Base-by-base conservation (phyloP, 352 stramenopile species). In the Phytophthora europaea region DNA sequence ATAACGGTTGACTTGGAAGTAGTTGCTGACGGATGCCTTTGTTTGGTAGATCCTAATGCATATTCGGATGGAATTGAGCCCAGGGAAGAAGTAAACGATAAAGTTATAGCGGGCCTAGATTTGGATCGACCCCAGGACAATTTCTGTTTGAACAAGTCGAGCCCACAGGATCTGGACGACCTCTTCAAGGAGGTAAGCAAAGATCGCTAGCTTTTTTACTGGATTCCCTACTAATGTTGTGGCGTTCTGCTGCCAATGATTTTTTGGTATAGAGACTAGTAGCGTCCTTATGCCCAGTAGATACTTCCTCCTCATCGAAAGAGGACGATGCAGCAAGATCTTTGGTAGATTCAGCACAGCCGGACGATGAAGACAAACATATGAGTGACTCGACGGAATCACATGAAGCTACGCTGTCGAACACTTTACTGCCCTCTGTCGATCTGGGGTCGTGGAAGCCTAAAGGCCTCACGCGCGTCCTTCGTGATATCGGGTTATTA, bases 401-500 rank as follows among this genome's bases (percentile, higher is more conserved):
- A 3, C 40, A 65, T 55, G 33, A 67, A 58, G 23, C 20, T 15
- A 70, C 22, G 28, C 43, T 71, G 4, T 38, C 45, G 26, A 70
- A n/a, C 8, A 56, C 60, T 48, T 45, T 52, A 65, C 31, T 70
- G 26, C 34, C 43, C 31, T 60, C 61, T 20, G 40, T 65, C 58
- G 20, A 76, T 50, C 28, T 61, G 26, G n/a, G 28, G 18, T 78
- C 65, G 8, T 86, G 81, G 74, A 73, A 68, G 8, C 58, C 83
- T 0, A 72, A 58, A 26, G 70, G 81, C 18, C 47, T 88, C 43
- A 73, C 65, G 0, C 12, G 38, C 20, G 61, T 73, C 28, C 64
- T 94, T 2, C 75, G 72, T 7, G 69, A 82, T 22, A 73, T 87
- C n/a, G 85, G 84, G n/a, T 65, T 94, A 31, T 8, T 92, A 20